These are phyloP conservation scores for Umbellularia californica DNA, from an alignment of 164 flowering plant genomes.

Conservation along the genomic window DNA sequence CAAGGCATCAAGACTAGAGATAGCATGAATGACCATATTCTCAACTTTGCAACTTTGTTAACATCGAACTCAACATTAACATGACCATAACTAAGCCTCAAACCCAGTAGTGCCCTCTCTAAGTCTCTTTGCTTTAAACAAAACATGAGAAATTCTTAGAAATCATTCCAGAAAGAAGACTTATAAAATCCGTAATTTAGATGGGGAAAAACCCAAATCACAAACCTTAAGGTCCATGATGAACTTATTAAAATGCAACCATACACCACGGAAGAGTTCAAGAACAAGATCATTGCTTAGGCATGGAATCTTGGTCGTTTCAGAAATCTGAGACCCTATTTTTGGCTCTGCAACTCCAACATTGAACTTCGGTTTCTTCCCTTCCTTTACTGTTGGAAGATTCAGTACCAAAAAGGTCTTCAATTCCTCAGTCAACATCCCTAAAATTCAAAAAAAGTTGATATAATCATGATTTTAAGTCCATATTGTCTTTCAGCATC, in stretches of 20 bases:
- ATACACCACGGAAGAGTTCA: constrained; percentile 84
- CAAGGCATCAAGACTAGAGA: constrained; percentile 87
- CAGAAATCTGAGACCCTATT: constrained; percentile 81
- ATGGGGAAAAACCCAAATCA: not conserved
- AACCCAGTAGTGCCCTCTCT: constrained; percentile 95
- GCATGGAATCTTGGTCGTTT: constrained; percentile 83
- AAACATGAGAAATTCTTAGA: not conserved
- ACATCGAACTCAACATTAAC: constrained; percentile 99
- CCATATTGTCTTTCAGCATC: not conserved
- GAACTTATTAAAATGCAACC: constrained; percentile 79
- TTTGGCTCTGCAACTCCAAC: constrained; percentile 83
- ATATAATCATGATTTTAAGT: not conserved
- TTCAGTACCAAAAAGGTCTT: constrained; percentile 78
- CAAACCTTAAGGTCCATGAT: constrained; percentile 83
- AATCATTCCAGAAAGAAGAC: not conserved
- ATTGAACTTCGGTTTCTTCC: constrained; percentile 73
- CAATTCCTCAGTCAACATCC: constrained; percentile 89
- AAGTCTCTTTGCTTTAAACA: constrained; percentile 58
- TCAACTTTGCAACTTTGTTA: constrained; percentile 89
- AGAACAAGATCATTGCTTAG: constrained; percentile 76
- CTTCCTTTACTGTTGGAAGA: constrained; percentile 82
- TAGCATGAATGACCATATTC: constrained; percentile 98
- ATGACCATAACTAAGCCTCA: constrained; percentile 91
- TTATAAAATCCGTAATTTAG: not conserved
- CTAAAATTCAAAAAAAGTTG: constrained; percentile 26